Conservation (phyloP, 352 stramenopile genomes). For the Albugo candida region DNA sequence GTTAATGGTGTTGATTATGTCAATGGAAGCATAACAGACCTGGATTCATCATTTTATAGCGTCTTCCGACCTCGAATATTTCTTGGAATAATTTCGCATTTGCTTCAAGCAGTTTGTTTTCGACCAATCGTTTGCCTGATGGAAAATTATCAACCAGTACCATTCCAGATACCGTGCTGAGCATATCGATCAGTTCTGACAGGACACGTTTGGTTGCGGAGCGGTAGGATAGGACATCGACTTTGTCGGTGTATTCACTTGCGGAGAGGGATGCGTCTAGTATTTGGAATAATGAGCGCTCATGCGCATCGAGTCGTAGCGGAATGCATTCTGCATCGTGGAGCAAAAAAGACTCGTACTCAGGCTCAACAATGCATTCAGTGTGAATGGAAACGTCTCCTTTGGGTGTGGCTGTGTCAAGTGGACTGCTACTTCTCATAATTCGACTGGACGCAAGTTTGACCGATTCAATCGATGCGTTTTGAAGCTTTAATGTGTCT, state of each 20-base stretch:
- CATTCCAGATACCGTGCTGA: slow-evolving; percentile 41
- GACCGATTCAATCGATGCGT: not conserved
- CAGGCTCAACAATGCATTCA: slow-evolving; percentile 13
- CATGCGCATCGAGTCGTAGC: slow-evolving; percentile 35
- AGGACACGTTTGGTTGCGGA: slow-evolving; percentile 56
- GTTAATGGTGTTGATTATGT: not conserved
- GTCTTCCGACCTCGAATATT: slow-evolving; percentile 82
- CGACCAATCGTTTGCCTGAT: slow-evolving; percentile 30
- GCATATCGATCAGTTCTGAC: slow-evolving; percentile 38
- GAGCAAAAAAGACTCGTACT: slow-evolving; percentile 14
- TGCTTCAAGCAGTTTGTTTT: slow-evolving; percentile 38
- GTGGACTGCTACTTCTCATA: not conserved
- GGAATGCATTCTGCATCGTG: slow-evolving; percentile 37
- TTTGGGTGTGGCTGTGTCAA: slow-evolving; percentile 7
- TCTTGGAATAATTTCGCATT: slow-evolving; percentile 66
- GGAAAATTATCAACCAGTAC: slow-evolving; percentile 43
- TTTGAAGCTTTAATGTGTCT: slow-evolving; percentile 1
- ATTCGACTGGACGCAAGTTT: not conserved
- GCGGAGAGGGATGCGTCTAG: slow-evolving; percentile 67
- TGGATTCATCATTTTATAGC: slow-evolving; percentile 91
- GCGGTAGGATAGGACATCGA: slow-evolving; percentile 65
- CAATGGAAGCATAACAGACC: slow-evolving; percentile 4
- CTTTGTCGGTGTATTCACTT: slow-evolving; percentile 87
- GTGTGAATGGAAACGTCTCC: slow-evolving; percentile 11
- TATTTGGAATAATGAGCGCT: slow-evolving; percentile 56